Evolutionary conservation across 192 early-diverging fungal species (phyloP), one percentile per base, ranked within the genome.

Genomic region (Paraglomus brasilianum): DNA sequence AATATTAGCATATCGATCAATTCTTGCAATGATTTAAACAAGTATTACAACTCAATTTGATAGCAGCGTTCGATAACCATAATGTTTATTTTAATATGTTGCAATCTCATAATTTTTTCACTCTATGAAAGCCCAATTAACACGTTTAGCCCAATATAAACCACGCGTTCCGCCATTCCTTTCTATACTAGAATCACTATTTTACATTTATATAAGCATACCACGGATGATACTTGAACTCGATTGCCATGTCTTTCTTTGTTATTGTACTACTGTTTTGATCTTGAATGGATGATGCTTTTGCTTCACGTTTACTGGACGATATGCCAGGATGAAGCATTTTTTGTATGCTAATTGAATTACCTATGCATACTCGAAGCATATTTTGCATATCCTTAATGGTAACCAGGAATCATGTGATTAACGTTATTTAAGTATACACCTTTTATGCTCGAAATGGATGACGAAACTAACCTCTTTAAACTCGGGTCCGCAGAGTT

Each of bases 191-290:
- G 22, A 11, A 62, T 30, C 39, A 47, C 30, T 62, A 50, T 66
- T 66, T 66, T 19, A 69, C 45, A 36, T 22, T 30, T 10, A 69
- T 58, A 22, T 58, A 52, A n/a, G 67, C 44, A 47, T 56, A 69
- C 67, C 67, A 69, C 21, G 67, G 67, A 69, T 69, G 67, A 69
- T 69, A 69, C 38, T 47, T 69, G 58, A 69, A 69, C 13, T 69
- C 55, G 38, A 69, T 58, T 30, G 39, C 48, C 9, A 36, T 56
- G 17, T 21, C 15, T 58, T 46, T 69, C 56, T 56, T 69, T 56
- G 19, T 11, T 22, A 6, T 19, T 49, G 47, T 66, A 46, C 22
- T n/a, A 13, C 30, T 63, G 47, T 22, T 47, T 39, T 17, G 36
- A 21, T 49, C 47, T 6, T 15, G n/a, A n/a, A 50, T 19, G 14